A percentile compares a stretch with the other conserved stretches of the same genome.
phyloP scores from a whole-genome alignment of 345 rosid species.

The Salix exigua region DNA sequence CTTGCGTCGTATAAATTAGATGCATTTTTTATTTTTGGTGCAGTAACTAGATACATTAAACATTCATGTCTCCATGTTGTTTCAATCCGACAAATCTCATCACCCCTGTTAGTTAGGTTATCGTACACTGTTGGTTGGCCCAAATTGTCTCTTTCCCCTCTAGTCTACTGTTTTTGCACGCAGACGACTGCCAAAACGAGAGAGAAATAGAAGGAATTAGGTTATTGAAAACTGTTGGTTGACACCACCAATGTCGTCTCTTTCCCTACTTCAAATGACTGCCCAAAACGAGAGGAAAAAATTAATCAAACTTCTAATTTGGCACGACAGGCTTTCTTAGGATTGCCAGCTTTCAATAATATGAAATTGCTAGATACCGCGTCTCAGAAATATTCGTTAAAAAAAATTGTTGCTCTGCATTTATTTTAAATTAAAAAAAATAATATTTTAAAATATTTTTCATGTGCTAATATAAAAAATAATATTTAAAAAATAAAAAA shows the following conservation, averaged over 20 bases:
- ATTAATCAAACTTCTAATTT: neutral
- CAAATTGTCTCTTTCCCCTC: neutral
- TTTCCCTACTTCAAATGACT: neutral
- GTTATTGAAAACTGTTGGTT: too few species aligned
- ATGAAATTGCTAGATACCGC: too few species aligned
- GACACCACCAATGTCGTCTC: too few species aligned
- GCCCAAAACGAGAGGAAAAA: neutral
- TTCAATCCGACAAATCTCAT: slow-evolving; percentile 18
- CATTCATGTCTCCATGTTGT: slow-evolving; percentile 11
- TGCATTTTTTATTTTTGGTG: neutral
- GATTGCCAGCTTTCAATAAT: neutral
- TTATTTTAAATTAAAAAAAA: too few species aligned
- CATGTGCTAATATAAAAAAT: fast-evolving
- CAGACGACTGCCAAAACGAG: neutral
- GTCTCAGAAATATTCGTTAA: too few species aligned
- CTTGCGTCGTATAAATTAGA: neutral
- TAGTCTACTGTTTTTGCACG: neutral
- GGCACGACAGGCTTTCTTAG: neutral
- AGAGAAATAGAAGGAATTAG: neutral
- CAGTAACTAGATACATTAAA: slow-evolving; percentile 1
- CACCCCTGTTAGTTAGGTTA: slow-evolving; percentile 28
- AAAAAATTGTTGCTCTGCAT: too few species aligned
- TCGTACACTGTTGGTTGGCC: neutral
- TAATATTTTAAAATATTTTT: too few species aligned
- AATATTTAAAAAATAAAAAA: too few species aligned